Percentiles rank a stretch among this genome's conserved stretches.
phyloP scores from a whole-genome alignment of 108 stramenopile genomes.

The Cyclotella atomus region DNA sequence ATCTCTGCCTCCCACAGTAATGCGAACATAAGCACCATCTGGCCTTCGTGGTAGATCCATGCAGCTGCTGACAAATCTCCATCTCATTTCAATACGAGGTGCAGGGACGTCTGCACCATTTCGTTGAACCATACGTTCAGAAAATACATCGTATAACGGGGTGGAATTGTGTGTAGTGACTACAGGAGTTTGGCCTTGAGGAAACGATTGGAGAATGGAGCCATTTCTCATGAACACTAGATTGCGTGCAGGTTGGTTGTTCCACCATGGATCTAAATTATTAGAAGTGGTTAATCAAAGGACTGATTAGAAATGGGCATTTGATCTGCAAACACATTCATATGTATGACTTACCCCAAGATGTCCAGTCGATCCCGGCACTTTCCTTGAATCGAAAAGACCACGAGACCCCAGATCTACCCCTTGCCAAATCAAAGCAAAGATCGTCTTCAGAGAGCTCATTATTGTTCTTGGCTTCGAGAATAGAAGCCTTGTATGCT shows the following conservation, averaged over 20 bases:
- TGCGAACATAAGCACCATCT: constrained; percentile 72
- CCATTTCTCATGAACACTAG: constrained; percentile 81
- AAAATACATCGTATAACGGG: constrained; percentile 49
- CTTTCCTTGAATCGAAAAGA: constrained; percentile 81
- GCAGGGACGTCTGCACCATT: constrained; percentile 31
- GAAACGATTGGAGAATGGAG: constrained; percentile 40
- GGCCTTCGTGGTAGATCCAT: constrained; percentile 73
- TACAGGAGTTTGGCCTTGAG: constrained; percentile 15
- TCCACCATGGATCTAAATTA: constrained; percentile 34
- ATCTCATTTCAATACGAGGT: constrained; percentile 63
- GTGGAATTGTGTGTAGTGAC: constrained; percentile 22
- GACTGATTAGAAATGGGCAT: not conserved
- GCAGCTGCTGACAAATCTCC: constrained; percentile 69
- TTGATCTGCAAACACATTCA: not conserved
- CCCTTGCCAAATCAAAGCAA: constrained; percentile 54
- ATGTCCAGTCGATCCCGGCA: constrained; percentile 80
- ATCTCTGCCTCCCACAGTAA: constrained; percentile 74
- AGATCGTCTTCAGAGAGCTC: constrained; percentile 61
- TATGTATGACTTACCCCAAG: constrained; percentile 29
- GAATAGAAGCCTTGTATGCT: constrained; percentile 55
- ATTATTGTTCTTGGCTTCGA: constrained; percentile 53
- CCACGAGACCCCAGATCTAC: constrained; percentile 60
- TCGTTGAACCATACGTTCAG: constrained; percentile 36
- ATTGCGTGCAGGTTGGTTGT: constrained; percentile 59
- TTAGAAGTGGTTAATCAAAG: constrained; percentile 55